Evolutionary conservation across 164 flowering plant species (phyloP).

Genomic region (Magnolia changhungtana): DNA sequence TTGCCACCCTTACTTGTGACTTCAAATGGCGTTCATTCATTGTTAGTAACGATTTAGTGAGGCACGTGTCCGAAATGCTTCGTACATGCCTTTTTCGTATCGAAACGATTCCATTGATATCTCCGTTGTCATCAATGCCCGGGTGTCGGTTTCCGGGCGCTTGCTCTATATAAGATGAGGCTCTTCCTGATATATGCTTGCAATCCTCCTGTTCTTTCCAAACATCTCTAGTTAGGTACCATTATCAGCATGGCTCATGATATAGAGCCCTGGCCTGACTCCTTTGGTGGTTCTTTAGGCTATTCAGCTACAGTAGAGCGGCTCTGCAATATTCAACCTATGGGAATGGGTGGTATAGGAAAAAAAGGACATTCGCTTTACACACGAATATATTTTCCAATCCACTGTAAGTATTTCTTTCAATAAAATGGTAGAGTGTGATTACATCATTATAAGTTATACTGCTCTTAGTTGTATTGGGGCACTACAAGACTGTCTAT

Average conservation of each 20-base stretch:
- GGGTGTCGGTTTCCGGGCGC: neutral
- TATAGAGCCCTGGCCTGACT: neutral
- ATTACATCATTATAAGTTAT: too few species aligned
- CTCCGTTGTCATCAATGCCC: neutral
- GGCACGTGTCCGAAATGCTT: neutral
- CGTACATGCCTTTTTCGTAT: neutral
- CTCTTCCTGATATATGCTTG: neutral
- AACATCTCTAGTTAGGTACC: neutral
- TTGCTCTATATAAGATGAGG: neutral
- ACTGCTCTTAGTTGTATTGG: too few species aligned
- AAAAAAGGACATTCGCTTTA: neutral
- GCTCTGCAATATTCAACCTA: neutral
- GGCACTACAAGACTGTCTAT: too few species aligned
- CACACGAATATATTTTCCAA: too few species aligned
- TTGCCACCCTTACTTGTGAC: neutral
- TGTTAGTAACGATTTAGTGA: neutral
- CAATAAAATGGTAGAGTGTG: too few species aligned
- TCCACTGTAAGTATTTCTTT: too few species aligned
- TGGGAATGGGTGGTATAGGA: neutral
- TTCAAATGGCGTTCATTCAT: neutral
- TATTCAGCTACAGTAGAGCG: neutral
- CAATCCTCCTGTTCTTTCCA: neutral
- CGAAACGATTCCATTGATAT: neutral
- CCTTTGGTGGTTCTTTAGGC: neutral
- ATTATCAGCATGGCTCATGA: neutral